A percentile compares a stretch with the other conserved stretches of the same genome.
These are phyloP conservation scores for Maudiozyma saulgeensis DNA, from an alignment of 805 yeast species.

Conservation along the genomic window DNA sequence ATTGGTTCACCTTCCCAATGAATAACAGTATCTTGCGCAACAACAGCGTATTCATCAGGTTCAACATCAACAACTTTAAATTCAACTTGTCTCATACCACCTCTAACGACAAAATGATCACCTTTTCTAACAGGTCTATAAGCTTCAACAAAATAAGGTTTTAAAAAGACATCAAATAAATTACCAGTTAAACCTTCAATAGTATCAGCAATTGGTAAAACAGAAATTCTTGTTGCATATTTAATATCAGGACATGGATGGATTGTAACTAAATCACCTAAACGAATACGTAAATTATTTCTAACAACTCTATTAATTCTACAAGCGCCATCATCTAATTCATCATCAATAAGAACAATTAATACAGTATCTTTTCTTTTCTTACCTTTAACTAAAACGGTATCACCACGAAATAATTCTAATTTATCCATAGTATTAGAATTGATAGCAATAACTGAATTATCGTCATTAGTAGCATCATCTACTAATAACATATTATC, in stretches of 20 bases:
- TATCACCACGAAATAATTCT: conserved; percentile 95
- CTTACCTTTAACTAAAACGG: conserved; percentile 94
- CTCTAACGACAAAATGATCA: conserved; percentile 91
- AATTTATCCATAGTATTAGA: conserved; percentile 90
- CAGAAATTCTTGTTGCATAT: conserved; percentile 89
- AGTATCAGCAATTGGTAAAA: conserved; percentile 94
- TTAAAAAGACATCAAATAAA: conserved; percentile 86
- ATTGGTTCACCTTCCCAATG: conserved; percentile 99
- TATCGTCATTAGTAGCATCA: conserved; percentile 95
- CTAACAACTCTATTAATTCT: conserved; percentile 93
- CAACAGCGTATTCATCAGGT: conserved; percentile 94
- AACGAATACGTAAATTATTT: conserved; percentile 84
- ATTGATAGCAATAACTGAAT: conserved; percentile 90
- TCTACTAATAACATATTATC: conserved; percentile 91
- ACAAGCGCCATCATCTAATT: conserved; percentile 90
- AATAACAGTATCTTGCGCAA: conserved; percentile 95
- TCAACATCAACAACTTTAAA: conserved; percentile 97
- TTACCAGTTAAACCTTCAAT: conserved; percentile 97
- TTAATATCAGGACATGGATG: conserved; percentile 98
- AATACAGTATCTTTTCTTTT: conserved; percentile 95
- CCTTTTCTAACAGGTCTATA: conserved; percentile 98
- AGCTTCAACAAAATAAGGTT: conserved; percentile 98
- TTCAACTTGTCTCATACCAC: conserved; percentile 99
- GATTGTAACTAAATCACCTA: conserved; percentile 84
- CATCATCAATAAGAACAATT: conserved; percentile 93